Evolutionary conservation across 345 rosid genomes (phyloP).

Genomic region (Citrus inodora): DNA sequence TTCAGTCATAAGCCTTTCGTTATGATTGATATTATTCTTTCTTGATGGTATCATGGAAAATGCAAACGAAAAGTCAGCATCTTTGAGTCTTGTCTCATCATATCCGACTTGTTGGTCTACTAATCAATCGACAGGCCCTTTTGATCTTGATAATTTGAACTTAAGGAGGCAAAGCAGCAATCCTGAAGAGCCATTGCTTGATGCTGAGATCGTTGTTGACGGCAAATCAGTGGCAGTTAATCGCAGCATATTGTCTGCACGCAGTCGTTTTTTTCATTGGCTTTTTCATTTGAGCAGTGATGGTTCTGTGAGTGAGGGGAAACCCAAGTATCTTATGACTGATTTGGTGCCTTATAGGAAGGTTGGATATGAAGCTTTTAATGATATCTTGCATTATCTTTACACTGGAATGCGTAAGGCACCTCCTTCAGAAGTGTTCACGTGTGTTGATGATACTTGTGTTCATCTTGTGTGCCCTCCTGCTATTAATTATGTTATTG

Average conservation of each 20-base stretch:
- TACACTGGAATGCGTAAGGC: constrained; percentile 34
- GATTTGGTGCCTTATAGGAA: constrained; percentile 19
- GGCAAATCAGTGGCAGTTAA: constrained; percentile 34
- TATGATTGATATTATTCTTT: no score
- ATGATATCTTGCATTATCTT: constrained; percentile 22
- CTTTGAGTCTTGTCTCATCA: constrained; percentile 28
- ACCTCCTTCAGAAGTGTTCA: constrained; percentile 35
- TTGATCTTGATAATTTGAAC: not conserved
- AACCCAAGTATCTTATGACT: constrained; percentile 30
- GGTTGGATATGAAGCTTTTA: constrained; percentile 41
- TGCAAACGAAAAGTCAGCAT: constrained; percentile 28
- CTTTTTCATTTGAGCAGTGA: constrained; percentile 22
- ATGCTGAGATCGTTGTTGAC: constrained; percentile 33
- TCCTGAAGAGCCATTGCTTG: constrained; percentile 25
- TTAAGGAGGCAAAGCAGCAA: not conserved
- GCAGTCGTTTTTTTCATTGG: constrained; percentile 33
- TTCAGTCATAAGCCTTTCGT: no score
- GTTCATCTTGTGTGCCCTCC: constrained; percentile 43
- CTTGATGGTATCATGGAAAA: constrained; percentile 22
- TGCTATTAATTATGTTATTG: constrained; percentile 34
- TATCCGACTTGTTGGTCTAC: constrained; percentile 22
- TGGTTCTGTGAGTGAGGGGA: constrained; percentile 10
- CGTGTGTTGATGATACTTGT: constrained; percentile 40
- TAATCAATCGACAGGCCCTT: not conserved
- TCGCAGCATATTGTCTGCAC: constrained; percentile 41